Evolutionary conservation across 768 basidiomycete genomes (phyloP).

Genomic region (Tulasnella sp.): DNA sequence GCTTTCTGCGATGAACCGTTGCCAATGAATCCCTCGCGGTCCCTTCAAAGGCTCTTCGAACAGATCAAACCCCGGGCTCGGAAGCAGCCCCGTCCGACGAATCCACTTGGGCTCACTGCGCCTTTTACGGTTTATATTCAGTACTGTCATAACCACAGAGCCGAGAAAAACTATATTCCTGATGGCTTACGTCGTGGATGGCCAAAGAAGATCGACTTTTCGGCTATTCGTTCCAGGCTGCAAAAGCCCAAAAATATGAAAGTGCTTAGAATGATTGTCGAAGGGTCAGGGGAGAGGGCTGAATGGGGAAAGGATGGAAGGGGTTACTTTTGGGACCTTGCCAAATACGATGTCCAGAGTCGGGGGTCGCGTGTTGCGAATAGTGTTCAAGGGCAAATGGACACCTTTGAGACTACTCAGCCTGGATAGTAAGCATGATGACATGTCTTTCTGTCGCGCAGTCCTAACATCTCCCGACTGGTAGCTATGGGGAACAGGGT

Average conservation of each 20-base stretch:
- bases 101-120: slow-evolving; percentile 49
- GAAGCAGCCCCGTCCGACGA: slow-evolving; percentile 51
- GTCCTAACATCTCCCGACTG: neutral
- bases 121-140: slow-evolving; percentile 42
- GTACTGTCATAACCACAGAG: slow-evolving; percentile 66
- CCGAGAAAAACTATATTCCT: slow-evolving; percentile 61
- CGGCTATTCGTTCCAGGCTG: slow-evolving; percentile 36
- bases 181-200: slow-evolving; percentile 58
- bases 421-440: slow-evolving; percentile 69
- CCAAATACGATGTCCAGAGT: slow-evolving; percentile 46
- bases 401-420: slow-evolving; percentile 66
- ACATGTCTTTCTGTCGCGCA: neutral
- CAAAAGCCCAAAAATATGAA: slow-evolving; percentile 40
- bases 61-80: slow-evolving; percentile 41
- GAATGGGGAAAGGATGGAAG: slow-evolving; percentile 24
- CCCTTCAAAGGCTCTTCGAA: slow-evolving; percentile 41
- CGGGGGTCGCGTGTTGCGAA: slow-evolving; percentile 53
- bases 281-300: too few relatives aligned
- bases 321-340: slow-evolving; percentile 56
- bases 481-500: slow-evolving; percentile 77
- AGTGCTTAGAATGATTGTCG: too few relatives aligned
- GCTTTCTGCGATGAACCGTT: slow-evolving; percentile 69
- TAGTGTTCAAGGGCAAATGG: slow-evolving; percentile 61
- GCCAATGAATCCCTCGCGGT: slow-evolving; percentile 47
- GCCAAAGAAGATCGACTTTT: slow-evolving; percentile 63